phyloP scores from a whole-genome alignment of 768 basidiomycete species.

The Kwoniella bestiolae region DNA sequence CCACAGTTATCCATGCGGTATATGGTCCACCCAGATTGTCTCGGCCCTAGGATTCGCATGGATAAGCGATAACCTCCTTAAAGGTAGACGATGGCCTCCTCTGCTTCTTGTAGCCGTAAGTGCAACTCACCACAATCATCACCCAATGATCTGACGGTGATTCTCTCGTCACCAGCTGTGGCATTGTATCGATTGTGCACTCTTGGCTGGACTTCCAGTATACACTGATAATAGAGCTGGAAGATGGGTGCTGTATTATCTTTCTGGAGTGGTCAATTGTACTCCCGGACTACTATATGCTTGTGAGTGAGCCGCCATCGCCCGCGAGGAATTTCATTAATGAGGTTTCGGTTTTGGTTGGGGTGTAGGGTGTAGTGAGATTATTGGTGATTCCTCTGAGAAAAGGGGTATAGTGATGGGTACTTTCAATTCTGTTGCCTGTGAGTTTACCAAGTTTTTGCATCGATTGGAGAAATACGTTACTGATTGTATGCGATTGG shows the following conservation, averaged over 20 bases:
- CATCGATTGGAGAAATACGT: too few species aligned
- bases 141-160: neutral
- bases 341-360: neutral
- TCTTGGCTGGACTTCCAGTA: conserved; percentile 25
- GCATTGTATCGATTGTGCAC: conserved; percentile 19
- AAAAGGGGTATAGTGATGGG: conserved; percentile 33
- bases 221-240: conserved; percentile 18
- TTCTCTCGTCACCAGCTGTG: neutral
- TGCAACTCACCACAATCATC: neutral
- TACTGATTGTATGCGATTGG: neutral
- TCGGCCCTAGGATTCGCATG: conserved; percentile 35
- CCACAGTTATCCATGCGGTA: conserved; percentile 29
- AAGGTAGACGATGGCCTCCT: conserved; percentile 39
- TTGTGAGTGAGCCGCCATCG: conserved; percentile 6
- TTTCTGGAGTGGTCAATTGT: conserved; percentile 29
- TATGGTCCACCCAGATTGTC: conserved; percentile 33
- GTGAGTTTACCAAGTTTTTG: conserved; percentile 5
- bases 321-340: neutral
- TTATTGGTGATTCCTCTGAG: conserved; percentile 27
- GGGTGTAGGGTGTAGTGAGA: conserved; percentile 26
- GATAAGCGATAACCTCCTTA: conserved; percentile 33
- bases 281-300: conserved; percentile 28
- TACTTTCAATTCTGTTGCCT: conserved; percentile 33
- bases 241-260: conserved; percentile 31
- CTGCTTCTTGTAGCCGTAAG: conserved; percentile 28